Base-by-base conservation (phyloP, 1,284 basidiomycete genomes). In the Apiotrichum laibachii region DNA sequence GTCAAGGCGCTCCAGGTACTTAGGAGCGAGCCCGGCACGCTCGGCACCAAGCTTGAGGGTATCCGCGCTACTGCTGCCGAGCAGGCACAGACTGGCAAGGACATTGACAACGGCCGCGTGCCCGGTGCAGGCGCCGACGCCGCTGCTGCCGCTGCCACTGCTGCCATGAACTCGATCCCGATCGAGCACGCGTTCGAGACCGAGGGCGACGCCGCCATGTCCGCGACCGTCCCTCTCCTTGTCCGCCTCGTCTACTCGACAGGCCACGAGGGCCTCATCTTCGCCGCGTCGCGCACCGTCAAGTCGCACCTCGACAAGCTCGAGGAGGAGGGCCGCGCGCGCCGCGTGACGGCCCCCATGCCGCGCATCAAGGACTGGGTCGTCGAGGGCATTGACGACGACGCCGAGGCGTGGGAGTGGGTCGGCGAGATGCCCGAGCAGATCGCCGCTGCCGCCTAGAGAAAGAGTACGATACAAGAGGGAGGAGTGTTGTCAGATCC, bases 281-380 rank as follows among this genome's bases (percentile, higher is more conserved):
- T 60, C 37, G 72, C 75, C 1, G 72, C 72, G 15, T 54, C 61
- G 13, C 65, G 64, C 47, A 62, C 64, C 4, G 58, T 68, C 31
- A 45, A 45, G 9, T 66, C 69, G 1, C 72, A 76, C 52, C 53
- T 77, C 26, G 62, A 57, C 48, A 75, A 77, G 54, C 63, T 77
- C 31, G 82, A 85, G 67, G 73, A 71, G 2, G 91, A 95, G 52
- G 84, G 84, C 1, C 77, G 81, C 37, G 87, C 89, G 2, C 60
- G 50, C n/a, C 63, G 57, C 43, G 49, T 56, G 5, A 61, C 34
- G n/a, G 67, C 64, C 4, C 56, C 45, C 26, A 46, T 72, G 62
- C 66, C 67, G 0, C 59, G 59, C 21, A 55, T 68, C 31, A 52
- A 55, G 26, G 67, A 67, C 37, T 66, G 63, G 50, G 55, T 61